These are phyloP conservation scores for Calonectria henricotiae DNA, from an alignment of 2,329 filamentous ascomycete genomes.

Conservation along the genomic window DNA sequence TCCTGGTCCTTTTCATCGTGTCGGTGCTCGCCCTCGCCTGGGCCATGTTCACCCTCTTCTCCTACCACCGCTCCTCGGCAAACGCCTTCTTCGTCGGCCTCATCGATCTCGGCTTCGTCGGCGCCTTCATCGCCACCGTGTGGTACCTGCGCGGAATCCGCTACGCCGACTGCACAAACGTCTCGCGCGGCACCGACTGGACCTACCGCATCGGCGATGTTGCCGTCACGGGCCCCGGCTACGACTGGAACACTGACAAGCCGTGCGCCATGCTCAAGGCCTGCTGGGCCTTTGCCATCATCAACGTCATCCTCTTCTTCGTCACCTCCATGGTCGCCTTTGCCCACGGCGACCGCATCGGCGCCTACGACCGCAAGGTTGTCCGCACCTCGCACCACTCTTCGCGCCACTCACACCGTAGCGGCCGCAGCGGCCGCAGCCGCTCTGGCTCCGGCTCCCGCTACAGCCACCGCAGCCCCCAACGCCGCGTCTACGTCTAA, in stretches of 20 bases:
- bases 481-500: slow-evolving; percentile 68
- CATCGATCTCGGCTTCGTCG: slow-evolving; percentile 75
- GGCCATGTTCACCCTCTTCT: slow-evolving; percentile 77
- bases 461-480: slow-evolving; percentile 66
- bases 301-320: slow-evolving; percentile 87
- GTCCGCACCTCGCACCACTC: slow-evolving; percentile 58
- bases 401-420: slow-evolving; percentile 62
- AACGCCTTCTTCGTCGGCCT: slow-evolving; percentile 76
- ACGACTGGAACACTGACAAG: slow-evolving; percentile 76
- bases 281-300: slow-evolving; percentile 90
- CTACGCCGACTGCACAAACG: slow-evolving; percentile 77
- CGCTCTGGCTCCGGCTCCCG: slow-evolving; percentile 59
- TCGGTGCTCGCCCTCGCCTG: slow-evolving; percentile 76
- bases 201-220: slow-evolving; percentile 76
- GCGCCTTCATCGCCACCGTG: slow-evolving; percentile 76
- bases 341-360: slow-evolving; percentile 70
- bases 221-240: slow-evolving; percentile 67
- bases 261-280: slow-evolving; percentile 95
- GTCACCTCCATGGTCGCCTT: slow-evolving; percentile 82
- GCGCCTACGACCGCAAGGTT: slow-evolving; percentile 58
- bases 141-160: slow-evolving; percentile 74
- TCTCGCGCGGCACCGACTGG: slow-evolving; percentile 67
- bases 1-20: slow-evolving; percentile 79
- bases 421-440: slow-evolving; percentile 55
- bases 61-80: slow-evolving; percentile 74